Evolutionary conservation across 1,284 basidiomycete species (phyloP), one percentile per base, ranked within the genome.

Genomic region (Sanghuangporus sanghuang): DNA sequence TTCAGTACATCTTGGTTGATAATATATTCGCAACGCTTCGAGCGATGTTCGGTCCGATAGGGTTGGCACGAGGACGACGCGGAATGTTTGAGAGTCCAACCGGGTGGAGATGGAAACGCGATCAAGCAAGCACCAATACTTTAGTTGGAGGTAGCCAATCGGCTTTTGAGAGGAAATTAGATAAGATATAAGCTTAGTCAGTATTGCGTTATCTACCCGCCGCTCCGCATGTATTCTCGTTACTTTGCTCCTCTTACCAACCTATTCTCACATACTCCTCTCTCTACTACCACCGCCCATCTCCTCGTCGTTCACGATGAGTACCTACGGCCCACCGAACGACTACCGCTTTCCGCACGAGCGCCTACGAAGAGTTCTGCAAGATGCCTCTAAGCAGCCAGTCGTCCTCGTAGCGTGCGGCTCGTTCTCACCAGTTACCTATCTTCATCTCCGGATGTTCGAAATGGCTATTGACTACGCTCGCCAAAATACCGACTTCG

Each of bases 401-500:
- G 77, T 92, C 68, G 88, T 91, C 61, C 82, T 92, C 67, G 87
- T 93, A 63, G 89, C 87, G 64, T 92, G 89, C 69, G 90, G 89
- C 46, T 92, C 89, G 67, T 92, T 92, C 81, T 90, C 86, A 73
- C 89, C 89, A 16, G 84, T 92, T 67, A 92, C 90, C 18, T 92
- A 90, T 70, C 85, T 92, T 63, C 89, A 90, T 72, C 87, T 93
- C 44, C 91, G 95, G 64, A 97, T 98, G 93, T 98, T 97, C 76
- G 95, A 97, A 75, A 97, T 98, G 95, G 95, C 95, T 63, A 93
- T 91, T 77, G 95, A 98, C 78, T 95, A 94, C 71, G 86, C 94
- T 64, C 85, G 94, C 60, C 95, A 97, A 73, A 93, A 92, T 70
- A 95, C 93, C 67, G 86, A 95, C 68, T 96, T 93, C 72, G 95